A percentile compares a stretch with the other conserved stretches of the same genome.
Conservation (phyloP, 2,329 filamentous ascomycete genomes). For the Leptosphaerulina australis region DNA sequence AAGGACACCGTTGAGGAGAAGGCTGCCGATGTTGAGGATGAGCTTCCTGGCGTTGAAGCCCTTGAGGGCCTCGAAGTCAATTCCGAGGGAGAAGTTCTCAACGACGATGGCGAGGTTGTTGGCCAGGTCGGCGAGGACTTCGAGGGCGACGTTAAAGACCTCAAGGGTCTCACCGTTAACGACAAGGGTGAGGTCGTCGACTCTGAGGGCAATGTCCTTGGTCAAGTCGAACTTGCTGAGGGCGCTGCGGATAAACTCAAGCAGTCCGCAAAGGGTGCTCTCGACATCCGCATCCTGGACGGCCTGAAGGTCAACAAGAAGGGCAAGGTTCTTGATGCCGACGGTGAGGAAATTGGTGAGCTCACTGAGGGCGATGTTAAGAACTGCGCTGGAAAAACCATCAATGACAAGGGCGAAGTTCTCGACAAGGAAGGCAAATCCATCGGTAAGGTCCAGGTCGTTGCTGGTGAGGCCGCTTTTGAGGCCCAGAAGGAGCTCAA, state of each 20-base stretch:
- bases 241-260: conserved; percentile 56
- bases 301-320: conserved; percentile 65
- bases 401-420: conserved; percentile 59
- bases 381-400: conserved; percentile 54
- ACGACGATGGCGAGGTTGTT: conserved; percentile 57
- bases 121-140: conserved; percentile 55
- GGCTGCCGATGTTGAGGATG: conserved; percentile 53
- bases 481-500: conserved; percentile 56
- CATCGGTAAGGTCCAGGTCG: conserved; percentile 56
- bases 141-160: conserved; percentile 51
- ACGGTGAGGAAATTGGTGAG: conserved; percentile 59
- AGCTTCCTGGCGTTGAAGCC: conserved; percentile 59
- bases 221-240: conserved; percentile 58
- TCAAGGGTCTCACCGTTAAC: conserved; percentile 58
- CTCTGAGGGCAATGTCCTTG: conserved; percentile 57
- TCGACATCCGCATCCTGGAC: conserved; percentile 57
- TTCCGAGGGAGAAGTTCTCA: conserved; percentile 56
- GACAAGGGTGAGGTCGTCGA: conserved; percentile 59
- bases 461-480: conserved; percentile 58
- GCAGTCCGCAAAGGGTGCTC: conserved; percentile 47
- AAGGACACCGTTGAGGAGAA: conserved; percentile 41
- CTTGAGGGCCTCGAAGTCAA: conserved; percentile 59
- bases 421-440: conserved; percentile 58
- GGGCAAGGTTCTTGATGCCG: conserved; percentile 58
- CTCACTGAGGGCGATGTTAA: conserved; percentile 55